phyloP scores from a whole-genome alignment of 805 yeast species.

The Yamadazyma paraphyllophila region DNA sequence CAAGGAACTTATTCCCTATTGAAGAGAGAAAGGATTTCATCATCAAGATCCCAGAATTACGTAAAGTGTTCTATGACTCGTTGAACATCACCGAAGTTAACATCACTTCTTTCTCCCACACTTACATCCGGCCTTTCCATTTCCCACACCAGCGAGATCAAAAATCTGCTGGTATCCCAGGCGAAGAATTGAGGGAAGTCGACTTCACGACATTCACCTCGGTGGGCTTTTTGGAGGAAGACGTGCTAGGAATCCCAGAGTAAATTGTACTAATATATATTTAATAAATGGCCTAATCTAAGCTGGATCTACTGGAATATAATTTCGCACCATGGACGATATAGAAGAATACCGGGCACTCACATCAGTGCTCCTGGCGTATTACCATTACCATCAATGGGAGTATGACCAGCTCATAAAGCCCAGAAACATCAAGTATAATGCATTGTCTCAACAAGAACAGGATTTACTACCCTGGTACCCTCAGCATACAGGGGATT shows the following conservation, averaged over 20 bases:
- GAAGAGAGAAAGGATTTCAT: slow-evolving; percentile 28
- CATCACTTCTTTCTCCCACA: slow-evolving; percentile 15
- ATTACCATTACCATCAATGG: slow-evolving; percentile 31
- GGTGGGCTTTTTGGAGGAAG: slow-evolving; percentile 16
- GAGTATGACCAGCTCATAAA: slow-evolving; percentile 31
- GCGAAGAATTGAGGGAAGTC: slow-evolving; percentile 11
- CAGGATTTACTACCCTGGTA: slow-evolving; percentile 50
- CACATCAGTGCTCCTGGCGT: slow-evolving; percentile 37
- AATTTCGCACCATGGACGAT: slow-evolving; percentile 16
- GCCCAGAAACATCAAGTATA: slow-evolving; percentile 28
- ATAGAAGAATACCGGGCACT: slow-evolving; percentile 35
- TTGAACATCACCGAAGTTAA: slow-evolving; percentile 12
- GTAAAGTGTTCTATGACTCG: slow-evolving; percentile 12
- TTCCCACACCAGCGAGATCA: slow-evolving; percentile 13
- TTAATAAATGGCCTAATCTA: neutral
- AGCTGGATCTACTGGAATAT: too few relatives aligned
- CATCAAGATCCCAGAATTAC: slow-evolving; percentile 20
- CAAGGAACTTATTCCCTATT: slow-evolving; percentile 21
- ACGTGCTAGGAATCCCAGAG: slow-evolving; percentile 1
- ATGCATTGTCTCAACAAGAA: slow-evolving; percentile 39
- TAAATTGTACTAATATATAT: neutral
- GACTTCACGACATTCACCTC: slow-evolving; percentile 14
- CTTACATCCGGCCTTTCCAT: slow-evolving; percentile 16
- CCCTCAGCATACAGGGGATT: slow-evolving; percentile 34
- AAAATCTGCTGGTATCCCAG: neutral